A percentile compares a stretch with the other conserved stretches of the same genome.
phyloP scores from a whole-genome alignment of 106 monocot genomes.

The Dendrobium chrysotoxum region DNA sequence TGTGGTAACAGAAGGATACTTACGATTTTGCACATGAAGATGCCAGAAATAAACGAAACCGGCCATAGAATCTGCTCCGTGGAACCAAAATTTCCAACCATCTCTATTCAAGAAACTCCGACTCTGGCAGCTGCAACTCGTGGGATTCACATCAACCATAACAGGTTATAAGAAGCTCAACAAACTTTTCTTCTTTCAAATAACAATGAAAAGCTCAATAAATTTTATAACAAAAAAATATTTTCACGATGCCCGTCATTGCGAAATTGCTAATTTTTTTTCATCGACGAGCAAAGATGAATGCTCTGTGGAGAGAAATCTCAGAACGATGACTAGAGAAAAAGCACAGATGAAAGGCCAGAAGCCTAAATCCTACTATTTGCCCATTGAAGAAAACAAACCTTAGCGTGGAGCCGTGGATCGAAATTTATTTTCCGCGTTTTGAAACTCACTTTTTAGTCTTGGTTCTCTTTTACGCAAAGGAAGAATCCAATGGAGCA shows the following conservation, averaged over 20 bases:
- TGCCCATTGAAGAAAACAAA: background rate
- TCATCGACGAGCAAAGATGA: background rate
- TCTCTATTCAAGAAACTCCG: background rate
- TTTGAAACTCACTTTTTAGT: no score
- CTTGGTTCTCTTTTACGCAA: no score
- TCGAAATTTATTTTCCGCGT: no score
- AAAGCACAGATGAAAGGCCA: background rate
- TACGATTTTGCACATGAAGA: constrained; percentile 76
- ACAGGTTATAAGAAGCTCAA: background rate
- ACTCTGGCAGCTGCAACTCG: background rate
- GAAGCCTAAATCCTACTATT: background rate
- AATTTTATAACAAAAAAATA: background rate
- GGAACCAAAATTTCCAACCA: constrained; percentile 33
- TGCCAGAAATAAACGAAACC: constrained; percentile 41
- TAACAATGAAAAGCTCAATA: background rate
- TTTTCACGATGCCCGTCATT: background rate
- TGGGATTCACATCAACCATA: background rate
- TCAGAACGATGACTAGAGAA: background rate
- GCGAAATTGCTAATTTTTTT: background rate
- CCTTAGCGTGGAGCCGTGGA: background rate
- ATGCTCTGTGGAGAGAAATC: background rate
- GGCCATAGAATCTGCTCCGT: constrained; percentile 53
- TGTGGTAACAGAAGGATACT: constrained; percentile 10
- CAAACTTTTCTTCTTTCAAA: background rate
- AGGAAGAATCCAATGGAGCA: no score